Percentiles rank a stretch among this genome's conserved stretches.
Conservation (phyloP, 768 basidiomycete genomes). For the Suillus spraguei region DNA sequence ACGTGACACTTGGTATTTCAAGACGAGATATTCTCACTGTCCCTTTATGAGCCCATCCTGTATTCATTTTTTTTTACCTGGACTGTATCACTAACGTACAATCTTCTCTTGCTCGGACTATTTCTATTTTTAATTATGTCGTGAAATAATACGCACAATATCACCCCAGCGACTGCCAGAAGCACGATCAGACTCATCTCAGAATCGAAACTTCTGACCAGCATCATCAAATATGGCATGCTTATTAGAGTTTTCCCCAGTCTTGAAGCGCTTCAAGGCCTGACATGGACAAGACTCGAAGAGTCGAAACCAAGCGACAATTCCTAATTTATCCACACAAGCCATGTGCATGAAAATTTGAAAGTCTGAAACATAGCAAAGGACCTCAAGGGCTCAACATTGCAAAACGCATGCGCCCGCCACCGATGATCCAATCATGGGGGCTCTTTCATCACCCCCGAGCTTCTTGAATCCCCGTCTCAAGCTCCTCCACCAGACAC, state of each 20-base stretch:
- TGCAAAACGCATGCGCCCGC: conserved; percentile 5
- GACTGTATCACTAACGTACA: background rate
- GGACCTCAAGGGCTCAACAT: background rate
- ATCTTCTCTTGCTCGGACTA: background rate
- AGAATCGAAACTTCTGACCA: background rate
- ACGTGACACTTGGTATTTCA: conserved; percentile 10
- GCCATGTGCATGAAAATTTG: background rate
- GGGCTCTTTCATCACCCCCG: conserved; percentile 15
- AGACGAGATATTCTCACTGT: background rate
- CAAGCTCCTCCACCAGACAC: conserved; percentile 21
- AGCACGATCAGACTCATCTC: background rate
- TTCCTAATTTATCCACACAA: background rate
- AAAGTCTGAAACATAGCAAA: background rate
- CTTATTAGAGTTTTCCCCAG: no score
- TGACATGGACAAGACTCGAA: no score
- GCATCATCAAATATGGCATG: background rate
- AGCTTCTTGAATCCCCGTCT: conserved; percentile 22
- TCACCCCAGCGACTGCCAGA: background rate
- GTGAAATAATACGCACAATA: background rate
- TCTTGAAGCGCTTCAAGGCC: no score
- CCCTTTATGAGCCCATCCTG: background rate
- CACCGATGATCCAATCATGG: conserved; percentile 16
- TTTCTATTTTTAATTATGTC: background rate
- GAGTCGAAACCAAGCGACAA: background rate
- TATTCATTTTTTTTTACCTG: background rate